Percentiles rank a stretch among this genome's conserved stretches.
phyloP scores from a whole-genome alignment of 2,329 filamentous ascomycete genomes.

The Ophiobolus disseminans region DNA sequence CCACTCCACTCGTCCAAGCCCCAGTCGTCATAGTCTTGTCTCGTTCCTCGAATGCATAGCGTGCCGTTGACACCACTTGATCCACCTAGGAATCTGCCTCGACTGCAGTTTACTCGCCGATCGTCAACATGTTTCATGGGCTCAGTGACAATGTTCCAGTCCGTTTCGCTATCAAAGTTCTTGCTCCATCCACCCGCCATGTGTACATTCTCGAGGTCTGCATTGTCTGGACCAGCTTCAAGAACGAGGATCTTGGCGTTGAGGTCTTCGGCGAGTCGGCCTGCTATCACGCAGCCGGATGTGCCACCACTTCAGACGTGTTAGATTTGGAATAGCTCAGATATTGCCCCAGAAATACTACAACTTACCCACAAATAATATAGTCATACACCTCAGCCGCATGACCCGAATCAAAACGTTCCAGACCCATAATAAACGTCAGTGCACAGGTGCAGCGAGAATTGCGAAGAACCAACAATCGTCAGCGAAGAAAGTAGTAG shows the following conservation, averaged over 20 bases:
- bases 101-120: slow-evolving; percentile 57
- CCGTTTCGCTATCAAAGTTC: slow-evolving; percentile 58
- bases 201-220: slow-evolving; percentile 57
- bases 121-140: slow-evolving; percentile 50
- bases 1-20: slow-evolving; percentile 62
- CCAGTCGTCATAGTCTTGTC: slow-evolving; percentile 64
- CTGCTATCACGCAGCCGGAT: slow-evolving; percentile 58
- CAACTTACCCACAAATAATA: slow-evolving; percentile 34
- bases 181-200: slow-evolving; percentile 61
- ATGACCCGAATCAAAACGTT: slow-evolving; percentile 25
- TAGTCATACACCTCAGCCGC: slow-evolving; percentile 32
- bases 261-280: slow-evolving; percentile 55
- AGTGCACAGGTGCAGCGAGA: too few relatives aligned
- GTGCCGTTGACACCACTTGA: slow-evolving; percentile 60
- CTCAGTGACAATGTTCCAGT: slow-evolving; percentile 60
- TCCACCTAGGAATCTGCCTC: slow-evolving; percentile 60
- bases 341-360: neutral
- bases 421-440: too few relatives aligned
- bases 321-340: neutral
- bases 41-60: slow-evolving; percentile 57
- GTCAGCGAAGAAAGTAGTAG: too few relatives aligned
- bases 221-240: slow-evolving; percentile 57
- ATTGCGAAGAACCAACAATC: too few relatives aligned
- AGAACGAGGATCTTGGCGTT: slow-evolving; percentile 53
- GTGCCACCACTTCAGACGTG: slow-evolving; percentile 52